Evolutionary conservation across 2,329 filamentous ascomycete genomes (phyloP).

Genomic region (Pestalotiopsis sp.): DNA sequence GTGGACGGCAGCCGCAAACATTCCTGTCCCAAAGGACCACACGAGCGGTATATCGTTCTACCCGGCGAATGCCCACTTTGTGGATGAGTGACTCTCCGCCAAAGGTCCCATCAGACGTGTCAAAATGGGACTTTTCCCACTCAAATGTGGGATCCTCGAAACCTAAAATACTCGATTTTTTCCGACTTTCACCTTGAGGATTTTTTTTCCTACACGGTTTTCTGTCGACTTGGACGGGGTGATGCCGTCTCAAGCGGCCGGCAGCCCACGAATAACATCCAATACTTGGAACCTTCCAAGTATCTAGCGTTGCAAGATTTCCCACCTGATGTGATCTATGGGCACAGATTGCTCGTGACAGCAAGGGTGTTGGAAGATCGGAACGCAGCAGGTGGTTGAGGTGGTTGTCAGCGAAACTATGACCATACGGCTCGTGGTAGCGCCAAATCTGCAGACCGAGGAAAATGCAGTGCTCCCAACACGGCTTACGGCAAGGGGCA

Average conservation of each 20-base stretch:
- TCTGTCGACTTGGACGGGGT: neutral
- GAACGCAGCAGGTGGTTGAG: too few relatives aligned
- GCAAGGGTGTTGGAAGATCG: too few relatives aligned
- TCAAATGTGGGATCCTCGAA: neutral
- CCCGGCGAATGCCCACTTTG: constrained; percentile 65
- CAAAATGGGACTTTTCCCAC: neutral
- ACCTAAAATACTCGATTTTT: neutral
- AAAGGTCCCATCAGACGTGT: neutral
- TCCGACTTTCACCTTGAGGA: neutral
- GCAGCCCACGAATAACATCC: neutral
- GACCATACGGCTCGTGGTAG: too few relatives aligned
- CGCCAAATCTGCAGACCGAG: neutral
- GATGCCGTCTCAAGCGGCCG: neutral
- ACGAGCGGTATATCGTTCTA: constrained; percentile 75
- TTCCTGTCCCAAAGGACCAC: constrained; percentile 65
- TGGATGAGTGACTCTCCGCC: constrained; percentile 23
- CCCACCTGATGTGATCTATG: too few relatives aligned
- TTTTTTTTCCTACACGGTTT: neutral
- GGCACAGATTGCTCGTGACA: too few relatives aligned
- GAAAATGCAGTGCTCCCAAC: neutral
- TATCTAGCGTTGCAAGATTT: too few relatives aligned
- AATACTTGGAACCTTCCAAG: neutral
- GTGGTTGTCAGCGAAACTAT: too few relatives aligned
- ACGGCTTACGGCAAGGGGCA: neutral
- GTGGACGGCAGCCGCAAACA: constrained; percentile 65